Conservation (phyloP, 805 yeast genomes). For the Wickerhamomyces kurtzmanii region DNA sequence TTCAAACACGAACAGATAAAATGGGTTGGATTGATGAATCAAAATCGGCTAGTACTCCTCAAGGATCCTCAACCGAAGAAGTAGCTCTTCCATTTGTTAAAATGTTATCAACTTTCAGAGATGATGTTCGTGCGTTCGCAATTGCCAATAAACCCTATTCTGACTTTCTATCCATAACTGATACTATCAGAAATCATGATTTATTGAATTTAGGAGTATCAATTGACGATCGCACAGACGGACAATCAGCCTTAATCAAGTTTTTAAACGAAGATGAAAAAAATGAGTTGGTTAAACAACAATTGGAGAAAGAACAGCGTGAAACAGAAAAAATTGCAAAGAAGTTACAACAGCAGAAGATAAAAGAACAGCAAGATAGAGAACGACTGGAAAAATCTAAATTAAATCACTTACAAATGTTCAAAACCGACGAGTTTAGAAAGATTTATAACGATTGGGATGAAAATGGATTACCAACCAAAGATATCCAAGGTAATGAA, state of each 20-base stretch:
- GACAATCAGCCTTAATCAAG: slow-evolving; percentile 74
- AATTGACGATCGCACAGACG: slow-evolving; percentile 78
- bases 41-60: slow-evolving; percentile 10
- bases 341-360: slow-evolving; percentile 43
- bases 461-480: slow-evolving; percentile 72
- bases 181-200: slow-evolving; percentile 61
- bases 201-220: slow-evolving; percentile 71
- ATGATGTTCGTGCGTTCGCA: slow-evolving; percentile 66
- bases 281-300: slow-evolving; percentile 45
- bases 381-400: slow-evolving; percentile 61
- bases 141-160: slow-evolving; percentile 43
- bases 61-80: slow-evolving; percentile 42
- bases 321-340: slow-evolving; percentile 50
- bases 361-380: slow-evolving; percentile 51
- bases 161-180: slow-evolving; percentile 60
- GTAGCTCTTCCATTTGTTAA: slow-evolving; percentile 72
- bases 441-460: slow-evolving; percentile 84
- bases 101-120: slow-evolving; percentile 72
- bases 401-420: slow-evolving; percentile 63
- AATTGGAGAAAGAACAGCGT: slow-evolving; percentile 44
- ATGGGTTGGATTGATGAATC: slow-evolving; percentile 70
- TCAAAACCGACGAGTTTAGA: slow-evolving; percentile 40
- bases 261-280: slow-evolving; percentile 65
- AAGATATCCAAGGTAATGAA: slow-evolving; percentile 69
- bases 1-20: slow-evolving; percentile 54